phyloP scores from a whole-genome alignment of 768 basidiomycete species.

The Mycena olivaceomarginata region DNA sequence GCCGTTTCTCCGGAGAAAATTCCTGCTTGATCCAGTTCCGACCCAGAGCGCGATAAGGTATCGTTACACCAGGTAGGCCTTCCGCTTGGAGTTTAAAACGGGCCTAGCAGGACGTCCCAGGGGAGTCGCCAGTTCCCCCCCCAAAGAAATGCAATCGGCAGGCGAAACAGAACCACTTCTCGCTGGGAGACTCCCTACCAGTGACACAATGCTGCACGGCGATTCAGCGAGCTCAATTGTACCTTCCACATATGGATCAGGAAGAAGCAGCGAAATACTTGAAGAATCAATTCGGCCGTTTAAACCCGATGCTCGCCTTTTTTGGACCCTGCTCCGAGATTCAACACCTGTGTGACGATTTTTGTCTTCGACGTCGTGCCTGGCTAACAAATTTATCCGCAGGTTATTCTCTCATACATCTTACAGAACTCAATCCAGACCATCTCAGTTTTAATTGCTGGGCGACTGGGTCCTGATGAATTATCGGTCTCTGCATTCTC shows the following conservation, averaged over 20 bases:
- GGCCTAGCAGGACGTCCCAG: neutral
- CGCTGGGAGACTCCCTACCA: constrained; percentile 13
- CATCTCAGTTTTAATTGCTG: constrained; percentile 76
- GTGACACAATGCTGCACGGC: constrained; percentile 3
- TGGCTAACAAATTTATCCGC: neutral
- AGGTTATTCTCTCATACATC: constrained; percentile 82
- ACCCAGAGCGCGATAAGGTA: constrained; percentile 33
- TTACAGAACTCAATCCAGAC: constrained; percentile 87
- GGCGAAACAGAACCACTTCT: constrained; percentile 57
- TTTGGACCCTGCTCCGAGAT: constrained; percentile 71
- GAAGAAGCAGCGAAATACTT: neutral
- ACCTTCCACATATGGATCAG: neutral
- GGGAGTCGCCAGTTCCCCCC: constrained; percentile 4
- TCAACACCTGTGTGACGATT: constrained; percentile 65
- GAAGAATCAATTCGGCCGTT: neutral
- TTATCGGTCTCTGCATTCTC: constrained; percentile 84
- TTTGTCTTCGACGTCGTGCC: constrained; percentile 38
- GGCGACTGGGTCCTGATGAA: constrained; percentile 81
- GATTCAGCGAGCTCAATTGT: neutral
- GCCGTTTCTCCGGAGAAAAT: constrained; percentile 32
- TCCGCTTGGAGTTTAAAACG: constrained; percentile 38
- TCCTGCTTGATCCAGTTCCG: constrained; percentile 1
- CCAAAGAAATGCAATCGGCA: constrained; percentile 42
- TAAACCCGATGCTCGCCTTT: constrained; percentile 53
- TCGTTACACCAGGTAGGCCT: constrained; percentile 3